Conservation (phyloP, 192 early-diverging fungal genomes). For the Jimgerdemannia flammicorona region DNA sequence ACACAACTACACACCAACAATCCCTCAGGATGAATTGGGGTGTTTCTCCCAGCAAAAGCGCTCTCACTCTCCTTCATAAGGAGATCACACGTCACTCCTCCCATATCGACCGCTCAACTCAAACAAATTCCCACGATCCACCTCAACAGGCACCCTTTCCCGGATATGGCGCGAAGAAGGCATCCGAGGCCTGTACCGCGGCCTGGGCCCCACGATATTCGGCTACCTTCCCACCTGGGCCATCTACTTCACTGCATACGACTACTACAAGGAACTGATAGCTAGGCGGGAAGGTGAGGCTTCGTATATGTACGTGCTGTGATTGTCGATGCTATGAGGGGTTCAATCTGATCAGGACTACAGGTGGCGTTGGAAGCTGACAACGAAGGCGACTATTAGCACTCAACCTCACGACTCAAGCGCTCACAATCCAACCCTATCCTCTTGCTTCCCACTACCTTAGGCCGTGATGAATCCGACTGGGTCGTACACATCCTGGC, state of each 20-base stretch:
- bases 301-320: not conserved
- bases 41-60: constrained; percentile 13
- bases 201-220: constrained; percentile 80
- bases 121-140: constrained; percentile 38
- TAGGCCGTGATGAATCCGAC: constrained; percentile 37
- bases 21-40: constrained; percentile 23
- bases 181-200: constrained; percentile 83
- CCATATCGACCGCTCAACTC: no score
- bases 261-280: constrained; percentile 59
- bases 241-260: constrained; percentile 91
- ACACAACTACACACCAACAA: no score
- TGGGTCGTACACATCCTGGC: constrained; percentile 73
- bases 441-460: not conserved
- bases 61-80: no score
- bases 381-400: no score
- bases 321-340: no score
- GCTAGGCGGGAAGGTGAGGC: constrained; percentile 10
- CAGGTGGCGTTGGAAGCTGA: no score
- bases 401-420: no score
- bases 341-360: no score
- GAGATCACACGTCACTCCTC: no score
- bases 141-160: constrained; percentile 49
- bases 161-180: constrained; percentile 81
- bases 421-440: no score
- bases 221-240: constrained; percentile 91